phyloP scores from a whole-genome alignment of 495 filamentous ascomycete genomes.

The Xylaria scruposa region DNA sequence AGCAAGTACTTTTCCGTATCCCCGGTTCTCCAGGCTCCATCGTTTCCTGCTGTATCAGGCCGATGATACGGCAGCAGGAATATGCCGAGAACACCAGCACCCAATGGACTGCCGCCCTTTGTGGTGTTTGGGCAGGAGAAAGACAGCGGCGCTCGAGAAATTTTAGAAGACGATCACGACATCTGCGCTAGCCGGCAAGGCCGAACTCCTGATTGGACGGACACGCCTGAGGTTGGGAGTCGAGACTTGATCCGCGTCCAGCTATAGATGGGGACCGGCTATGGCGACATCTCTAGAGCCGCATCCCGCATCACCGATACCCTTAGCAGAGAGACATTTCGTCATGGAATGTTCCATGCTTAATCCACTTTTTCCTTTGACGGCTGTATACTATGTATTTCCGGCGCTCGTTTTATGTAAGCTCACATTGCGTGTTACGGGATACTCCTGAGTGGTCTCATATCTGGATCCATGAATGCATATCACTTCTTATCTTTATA shows the following conservation, averaged over 20 bases:
- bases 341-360: slow-evolving; percentile 1
- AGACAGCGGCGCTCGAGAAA: slow-evolving; percentile 29
- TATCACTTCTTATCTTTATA: slow-evolving; percentile 10
- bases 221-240: slow-evolving; percentile 12
- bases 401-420: background rate
- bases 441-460: background rate
- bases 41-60: background rate
- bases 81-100: background rate
- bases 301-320: slow-evolving; percentile 28
- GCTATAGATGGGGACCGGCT: slow-evolving; percentile 24
- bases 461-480: slow-evolving; percentile 12
- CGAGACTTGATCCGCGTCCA: background rate
- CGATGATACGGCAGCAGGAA: background rate
- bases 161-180: slow-evolving; percentile 47
- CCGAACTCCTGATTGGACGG: slow-evolving; percentile 40
- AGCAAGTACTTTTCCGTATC: background rate
- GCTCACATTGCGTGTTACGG: slow-evolving; percentile 19
- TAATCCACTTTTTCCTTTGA: slow-evolving; percentile 24
- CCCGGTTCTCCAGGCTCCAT: slow-evolving; percentile 17
- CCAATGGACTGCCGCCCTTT: slow-evolving; percentile 7
- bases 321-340: slow-evolving; percentile 14
- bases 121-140: background rate
- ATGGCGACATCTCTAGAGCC: slow-evolving; percentile 29
- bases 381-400: background rate
- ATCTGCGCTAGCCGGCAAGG: slow-evolving; percentile 44